Conservation (phyloP, 1,284 basidiomycete genomes). For the Cutaneotrichosporon cutaneum region DNA sequence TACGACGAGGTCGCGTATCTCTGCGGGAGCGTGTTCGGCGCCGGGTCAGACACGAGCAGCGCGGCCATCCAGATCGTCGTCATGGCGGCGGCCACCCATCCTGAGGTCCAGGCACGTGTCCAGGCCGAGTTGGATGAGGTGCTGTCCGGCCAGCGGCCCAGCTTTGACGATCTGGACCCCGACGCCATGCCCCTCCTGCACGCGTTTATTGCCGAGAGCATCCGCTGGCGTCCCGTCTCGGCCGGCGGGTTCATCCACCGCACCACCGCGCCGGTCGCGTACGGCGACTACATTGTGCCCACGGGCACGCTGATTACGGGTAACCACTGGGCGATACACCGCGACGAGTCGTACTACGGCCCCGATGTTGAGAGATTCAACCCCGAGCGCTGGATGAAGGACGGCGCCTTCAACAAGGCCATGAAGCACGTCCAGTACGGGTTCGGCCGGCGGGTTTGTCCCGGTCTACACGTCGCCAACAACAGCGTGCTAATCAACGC, state of each 20-base stretch:
- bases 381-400: constrained; percentile 29
- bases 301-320: constrained; percentile 12
- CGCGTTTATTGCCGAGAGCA: constrained; percentile 24
- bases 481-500: constrained; percentile 47
- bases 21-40: constrained; percentile 18
- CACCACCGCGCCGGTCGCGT: constrained; percentile 13
- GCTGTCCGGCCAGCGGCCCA: constrained; percentile 5
- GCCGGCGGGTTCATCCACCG: constrained; percentile 25
- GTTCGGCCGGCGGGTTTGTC: constrained; percentile 41
- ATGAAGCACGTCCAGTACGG: constrained; percentile 35
- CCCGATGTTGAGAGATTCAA: constrained; percentile 32
- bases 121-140: constrained; percentile 64
- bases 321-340: constrained; percentile 31
- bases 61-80: constrained; percentile 60
- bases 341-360: constrained; percentile 30
- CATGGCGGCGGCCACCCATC: constrained; percentile 65
- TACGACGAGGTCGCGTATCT: constrained; percentile 29
- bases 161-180: constrained; percentile 18
- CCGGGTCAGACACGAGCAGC: constrained; percentile 53
- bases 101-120: constrained; percentile 59
- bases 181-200: constrained; percentile 7
- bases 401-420: constrained; percentile 21
- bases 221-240: constrained; percentile 27
- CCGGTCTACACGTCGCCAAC: constrained; percentile 51
- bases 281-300: constrained; percentile 15